Evolutionary conservation across 2,329 filamentous ascomycete genomes (phyloP).

Genomic region (Colletotrichum caudatum): DNA sequence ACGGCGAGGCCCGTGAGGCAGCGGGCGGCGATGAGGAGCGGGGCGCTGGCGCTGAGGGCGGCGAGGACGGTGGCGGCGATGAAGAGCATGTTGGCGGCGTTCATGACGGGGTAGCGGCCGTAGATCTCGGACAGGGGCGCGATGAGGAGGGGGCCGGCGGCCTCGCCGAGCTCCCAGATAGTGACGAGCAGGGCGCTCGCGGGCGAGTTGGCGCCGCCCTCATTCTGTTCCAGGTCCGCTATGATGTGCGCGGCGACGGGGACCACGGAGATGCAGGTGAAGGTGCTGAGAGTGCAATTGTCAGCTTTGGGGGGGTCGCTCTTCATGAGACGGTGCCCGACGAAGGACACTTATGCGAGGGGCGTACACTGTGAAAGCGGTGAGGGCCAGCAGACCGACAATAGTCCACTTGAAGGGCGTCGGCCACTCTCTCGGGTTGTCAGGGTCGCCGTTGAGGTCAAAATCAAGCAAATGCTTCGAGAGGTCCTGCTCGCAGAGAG

Average conservation of each 20-base stretch:
- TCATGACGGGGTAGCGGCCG: slow-evolving; percentile 67
- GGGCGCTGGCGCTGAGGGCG: slow-evolving; percentile 59
- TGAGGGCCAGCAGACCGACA: slow-evolving; percentile 64
- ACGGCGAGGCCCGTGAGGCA: slow-evolving; percentile 72
- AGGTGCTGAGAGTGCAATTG: slow-evolving; percentile 56
- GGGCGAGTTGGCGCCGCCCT: slow-evolving; percentile 54
- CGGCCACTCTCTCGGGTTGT: slow-evolving; percentile 67
- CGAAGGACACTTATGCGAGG: not conserved
- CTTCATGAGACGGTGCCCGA: not conserved
- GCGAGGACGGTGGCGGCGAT: slow-evolving; percentile 60
- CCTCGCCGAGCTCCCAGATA: slow-evolving; percentile 77
- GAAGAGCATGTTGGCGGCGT: slow-evolving; percentile 64
- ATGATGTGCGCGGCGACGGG: slow-evolving; percentile 66
- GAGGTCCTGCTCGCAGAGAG: slow-evolving; percentile 33
- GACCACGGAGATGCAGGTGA: slow-evolving; percentile 68
- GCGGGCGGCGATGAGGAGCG: slow-evolving; percentile 64
- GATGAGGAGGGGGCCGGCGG: slow-evolving; percentile 69
- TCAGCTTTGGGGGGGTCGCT: not conserved
- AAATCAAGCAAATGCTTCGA: slow-evolving; percentile 41
- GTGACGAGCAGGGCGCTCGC: slow-evolving; percentile 74
- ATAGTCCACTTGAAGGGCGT: slow-evolving; percentile 64
- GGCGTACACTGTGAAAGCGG: slow-evolving; percentile 67
- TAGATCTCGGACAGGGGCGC: slow-evolving; percentile 73
- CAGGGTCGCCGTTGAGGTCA: slow-evolving; percentile 41
- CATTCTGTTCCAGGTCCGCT: slow-evolving; percentile 56